Evolutionary conservation across 352 stramenopile genomes (phyloP).

Genomic region (Aphanomyces cochlioides): DNA sequence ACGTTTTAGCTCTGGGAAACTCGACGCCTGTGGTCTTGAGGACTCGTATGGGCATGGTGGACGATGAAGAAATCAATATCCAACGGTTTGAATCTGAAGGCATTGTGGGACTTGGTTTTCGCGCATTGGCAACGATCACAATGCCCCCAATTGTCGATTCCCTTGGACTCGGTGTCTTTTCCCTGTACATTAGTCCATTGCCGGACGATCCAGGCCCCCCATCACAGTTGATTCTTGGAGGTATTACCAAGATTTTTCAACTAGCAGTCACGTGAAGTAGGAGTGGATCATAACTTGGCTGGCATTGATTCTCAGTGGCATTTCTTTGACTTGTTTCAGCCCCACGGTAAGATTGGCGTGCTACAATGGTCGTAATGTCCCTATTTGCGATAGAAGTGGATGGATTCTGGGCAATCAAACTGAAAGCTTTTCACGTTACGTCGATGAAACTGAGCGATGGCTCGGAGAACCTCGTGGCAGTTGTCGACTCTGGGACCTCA

Average conservation of each 20-base stretch:
- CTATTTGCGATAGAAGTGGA: constrained; percentile 22
- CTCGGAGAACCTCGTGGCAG: constrained; percentile 37
- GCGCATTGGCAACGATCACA: constrained; percentile 54
- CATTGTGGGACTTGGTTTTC: constrained; percentile 58
- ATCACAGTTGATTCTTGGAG: constrained; percentile 59
- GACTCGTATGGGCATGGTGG: constrained; percentile 50
- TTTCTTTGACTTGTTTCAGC: constrained; percentile 47
- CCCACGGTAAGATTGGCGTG: constrained; percentile 32
- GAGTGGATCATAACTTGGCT: constrained; percentile 44
- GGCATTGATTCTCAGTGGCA: constrained; percentile 42
- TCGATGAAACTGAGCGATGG: constrained; percentile 12
- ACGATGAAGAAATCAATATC: constrained; percentile 43
- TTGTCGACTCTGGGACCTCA: constrained; percentile 68
- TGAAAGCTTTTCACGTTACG: constrained; percentile 32
- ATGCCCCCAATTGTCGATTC: constrained; percentile 43
- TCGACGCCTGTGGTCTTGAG: background rate
- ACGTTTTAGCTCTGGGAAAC: constrained; percentile 44
- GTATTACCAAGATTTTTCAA: background rate
- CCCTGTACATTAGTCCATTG: constrained; percentile 62
- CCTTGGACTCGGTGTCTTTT: constrained; percentile 41
- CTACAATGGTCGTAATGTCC: background rate
- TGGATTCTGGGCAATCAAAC: constrained; percentile 57
- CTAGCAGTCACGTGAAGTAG: constrained; percentile 2
- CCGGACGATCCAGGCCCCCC: constrained; percentile 37
- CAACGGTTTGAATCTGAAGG: constrained; percentile 57